These are phyloP conservation scores for Monotropa hypopitys DNA, from an alignment of 179 eudicot genomes.

Conservation along the genomic window DNA sequence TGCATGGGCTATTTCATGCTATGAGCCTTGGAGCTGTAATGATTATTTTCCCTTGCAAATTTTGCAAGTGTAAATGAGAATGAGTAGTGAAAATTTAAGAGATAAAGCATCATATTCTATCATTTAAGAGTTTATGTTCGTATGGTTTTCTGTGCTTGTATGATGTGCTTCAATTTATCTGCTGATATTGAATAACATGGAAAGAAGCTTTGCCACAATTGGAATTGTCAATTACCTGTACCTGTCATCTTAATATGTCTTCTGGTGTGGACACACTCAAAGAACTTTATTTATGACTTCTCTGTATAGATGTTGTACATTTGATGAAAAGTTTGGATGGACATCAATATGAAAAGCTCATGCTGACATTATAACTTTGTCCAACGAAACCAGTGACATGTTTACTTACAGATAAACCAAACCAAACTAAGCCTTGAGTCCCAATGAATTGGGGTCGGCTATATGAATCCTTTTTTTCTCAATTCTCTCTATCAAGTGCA, in stretches of 20 bases:
- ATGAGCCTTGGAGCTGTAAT: constrained; percentile 1
- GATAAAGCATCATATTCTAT: background rate
- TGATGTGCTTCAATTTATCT: background rate
- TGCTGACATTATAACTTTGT: background rate
- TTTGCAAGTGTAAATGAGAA: background rate
- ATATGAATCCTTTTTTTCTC: too few species aligned
- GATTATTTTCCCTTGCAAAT: background rate
- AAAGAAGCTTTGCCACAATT: background rate
- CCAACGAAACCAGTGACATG: background rate
- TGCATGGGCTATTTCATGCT: background rate
- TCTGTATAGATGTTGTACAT: background rate
- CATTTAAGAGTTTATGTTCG: background rate
- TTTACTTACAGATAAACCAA: background rate
- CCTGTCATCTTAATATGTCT: background rate
- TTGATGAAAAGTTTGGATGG: background rate
- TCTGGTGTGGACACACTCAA: background rate
- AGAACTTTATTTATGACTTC: background rate
- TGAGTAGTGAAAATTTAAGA: background rate
- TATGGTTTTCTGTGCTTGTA: background rate
- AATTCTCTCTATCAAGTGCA: too few species aligned
- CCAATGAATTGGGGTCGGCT: too few species aligned
- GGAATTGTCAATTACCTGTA: background rate
- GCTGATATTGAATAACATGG: background rate
- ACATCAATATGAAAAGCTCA: background rate
- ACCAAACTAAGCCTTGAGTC: too few species aligned